Conservation (phyloP, 2,329 filamentous ascomycete genomes). For the Chaetomiaceae sp. region DNA sequence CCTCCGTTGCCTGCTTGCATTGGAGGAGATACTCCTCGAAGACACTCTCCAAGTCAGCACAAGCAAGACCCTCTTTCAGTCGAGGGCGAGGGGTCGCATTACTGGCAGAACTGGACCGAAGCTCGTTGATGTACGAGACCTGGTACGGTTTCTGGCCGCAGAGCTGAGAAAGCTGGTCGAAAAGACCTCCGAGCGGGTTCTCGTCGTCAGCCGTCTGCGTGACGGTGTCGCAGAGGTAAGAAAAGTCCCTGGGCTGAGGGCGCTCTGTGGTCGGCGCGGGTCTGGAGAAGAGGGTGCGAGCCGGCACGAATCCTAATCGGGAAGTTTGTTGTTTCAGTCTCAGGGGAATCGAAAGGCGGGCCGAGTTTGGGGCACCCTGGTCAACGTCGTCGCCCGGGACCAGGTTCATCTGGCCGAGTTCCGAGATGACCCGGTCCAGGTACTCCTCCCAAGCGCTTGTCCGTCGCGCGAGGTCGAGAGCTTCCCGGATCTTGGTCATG, state of each 20-base stretch:
- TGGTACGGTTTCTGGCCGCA: conserved; percentile 4
- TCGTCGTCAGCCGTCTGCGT: not conserved
- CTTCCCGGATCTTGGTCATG: not conserved
- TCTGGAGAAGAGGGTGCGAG: conserved; percentile 3
- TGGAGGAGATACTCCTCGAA: not conserved
- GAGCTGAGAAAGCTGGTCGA: conserved; percentile 2
- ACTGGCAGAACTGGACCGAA: conserved; percentile 5
- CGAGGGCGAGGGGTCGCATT: not conserved
- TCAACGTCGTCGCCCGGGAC: not conserved
- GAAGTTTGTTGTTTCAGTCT: not conserved
- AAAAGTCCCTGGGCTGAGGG: conserved; percentile 7
- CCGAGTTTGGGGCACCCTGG: not conserved
- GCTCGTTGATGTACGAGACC: conserved; percentile 11
- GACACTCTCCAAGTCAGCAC: not conserved
- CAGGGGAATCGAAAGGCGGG: not conserved
- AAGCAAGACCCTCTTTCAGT: not conserved
- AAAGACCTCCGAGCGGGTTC: not conserved
- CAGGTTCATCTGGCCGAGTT: not conserved
- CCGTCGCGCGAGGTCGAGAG: conserved; percentile 6
- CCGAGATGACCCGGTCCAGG: not conserved
- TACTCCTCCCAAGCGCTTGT: conserved; percentile 11
- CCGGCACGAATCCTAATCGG: not conserved
- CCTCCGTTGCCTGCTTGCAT: not conserved
- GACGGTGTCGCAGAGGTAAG: not conserved
- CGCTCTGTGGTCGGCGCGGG: conserved; percentile 5